Percentiles rank a stretch among this genome's conserved stretches.
phyloP scores from a whole-genome alignment of 2,329 filamentous ascomycete species.

The Neofusicoccum umdonicola region DNA sequence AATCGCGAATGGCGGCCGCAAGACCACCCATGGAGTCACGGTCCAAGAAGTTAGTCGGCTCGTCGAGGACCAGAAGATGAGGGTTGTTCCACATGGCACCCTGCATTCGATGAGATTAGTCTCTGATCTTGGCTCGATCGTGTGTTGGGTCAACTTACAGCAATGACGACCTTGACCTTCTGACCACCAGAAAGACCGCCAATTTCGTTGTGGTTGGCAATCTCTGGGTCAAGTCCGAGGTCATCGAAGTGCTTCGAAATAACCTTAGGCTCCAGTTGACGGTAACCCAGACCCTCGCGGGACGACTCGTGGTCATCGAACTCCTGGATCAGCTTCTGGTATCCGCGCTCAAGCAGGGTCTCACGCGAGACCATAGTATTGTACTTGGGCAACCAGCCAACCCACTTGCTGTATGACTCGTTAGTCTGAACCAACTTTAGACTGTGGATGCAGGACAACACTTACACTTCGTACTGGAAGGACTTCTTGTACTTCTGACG shows the following conservation, averaged over 20 bases:
- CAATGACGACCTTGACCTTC: constrained; percentile 98
- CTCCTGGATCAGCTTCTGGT: constrained; percentile 91
- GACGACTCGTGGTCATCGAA: constrained; percentile 98
- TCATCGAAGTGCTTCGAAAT: constrained; percentile 99
- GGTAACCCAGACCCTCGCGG: constrained; percentile 96
- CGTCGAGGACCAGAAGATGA: constrained; percentile 93
- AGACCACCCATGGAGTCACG: constrained; percentile 95
- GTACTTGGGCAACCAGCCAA: constrained; percentile 81
- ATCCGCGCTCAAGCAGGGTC: constrained; percentile 80
- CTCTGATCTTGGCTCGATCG: constrained; percentile 68
- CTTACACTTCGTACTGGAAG: constrained; percentile 94
- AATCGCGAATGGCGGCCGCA: constrained; percentile 96
- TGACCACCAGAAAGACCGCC: constrained; percentile 93
- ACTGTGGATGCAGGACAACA: constrained; percentile 18
- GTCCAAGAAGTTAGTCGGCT: constrained; percentile 99
- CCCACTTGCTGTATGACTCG: constrained; percentile 70
- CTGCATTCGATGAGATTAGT: not conserved
- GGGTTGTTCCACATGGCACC: constrained; percentile 83
- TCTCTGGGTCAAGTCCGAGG: constrained; percentile 91
- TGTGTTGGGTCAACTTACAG: constrained; percentile 36
- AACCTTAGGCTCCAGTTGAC: constrained; percentile 84
- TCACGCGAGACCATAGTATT: constrained; percentile 93
- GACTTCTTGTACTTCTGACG: constrained; percentile 99
- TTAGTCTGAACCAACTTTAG: constrained; percentile 27
- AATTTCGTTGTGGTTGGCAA: constrained; percentile 98